Percentiles rank a stretch among this genome's conserved stretches.
Conservation (phyloP, 179 eudicot genomes). For the Silene coronaria region DNA sequence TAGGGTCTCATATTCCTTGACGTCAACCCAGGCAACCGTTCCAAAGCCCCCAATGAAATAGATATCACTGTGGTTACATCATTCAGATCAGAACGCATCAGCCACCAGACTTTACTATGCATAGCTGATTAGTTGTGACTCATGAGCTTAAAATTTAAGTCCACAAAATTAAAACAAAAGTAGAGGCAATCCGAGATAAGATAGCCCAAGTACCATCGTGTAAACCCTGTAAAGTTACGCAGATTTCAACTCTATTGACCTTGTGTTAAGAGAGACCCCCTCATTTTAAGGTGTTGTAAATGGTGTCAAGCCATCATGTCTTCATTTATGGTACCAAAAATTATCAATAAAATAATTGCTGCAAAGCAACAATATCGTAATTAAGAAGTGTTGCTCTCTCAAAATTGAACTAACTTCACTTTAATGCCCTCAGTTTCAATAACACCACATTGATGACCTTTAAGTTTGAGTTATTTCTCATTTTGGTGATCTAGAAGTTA, state of each 20-base stretch:
- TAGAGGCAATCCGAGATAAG: too few relatives aligned
- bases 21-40: conserved; percentile 99
- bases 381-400: too few relatives aligned
- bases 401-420: too few relatives aligned
- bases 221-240: background rate
- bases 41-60: conserved; percentile 99
- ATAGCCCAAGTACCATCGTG: background rate
- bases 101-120: background rate
- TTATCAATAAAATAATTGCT: background rate
- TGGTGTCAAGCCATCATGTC: too few relatives aligned
- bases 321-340: background rate
- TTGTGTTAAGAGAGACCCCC: background rate
- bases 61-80: conserved; percentile 56
- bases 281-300: background rate
- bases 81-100: conserved; percentile 15
- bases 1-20: conserved; percentile 72
- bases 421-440: too few relatives aligned
- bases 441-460: too few relatives aligned
- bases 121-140: too few relatives aligned
- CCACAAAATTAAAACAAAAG: background rate
- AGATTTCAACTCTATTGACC: background rate
- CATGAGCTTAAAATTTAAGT: too few relatives aligned
- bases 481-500: too few relatives aligned
- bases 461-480: too few relatives aligned
- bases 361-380: too few relatives aligned